Percentiles rank a stretch among this genome's conserved stretches.
phyloP scores from a whole-genome alignment of 1,284 basidiomycete species.

The Lentinus polychrous region DNA sequence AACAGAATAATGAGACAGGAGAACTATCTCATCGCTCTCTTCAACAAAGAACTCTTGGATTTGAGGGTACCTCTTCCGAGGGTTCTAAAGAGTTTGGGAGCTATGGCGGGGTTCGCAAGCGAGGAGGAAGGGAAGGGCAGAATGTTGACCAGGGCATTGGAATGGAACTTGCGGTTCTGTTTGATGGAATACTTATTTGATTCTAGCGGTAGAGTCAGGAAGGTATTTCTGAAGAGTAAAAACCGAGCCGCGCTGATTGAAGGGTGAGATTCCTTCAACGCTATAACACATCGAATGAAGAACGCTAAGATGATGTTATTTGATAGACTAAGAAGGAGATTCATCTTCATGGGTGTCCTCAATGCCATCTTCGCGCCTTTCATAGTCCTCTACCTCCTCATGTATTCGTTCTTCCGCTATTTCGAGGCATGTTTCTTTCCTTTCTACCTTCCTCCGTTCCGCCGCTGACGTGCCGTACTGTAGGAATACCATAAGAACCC shows the following conservation, averaged over 20 bases:
- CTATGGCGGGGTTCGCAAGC: slow-evolving; percentile 27
- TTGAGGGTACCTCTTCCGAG: slow-evolving; percentile 75
- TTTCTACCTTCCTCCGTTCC: neutral
- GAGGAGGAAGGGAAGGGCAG: slow-evolving; percentile 59
- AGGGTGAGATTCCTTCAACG: slow-evolving; percentile 53
- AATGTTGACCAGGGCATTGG: slow-evolving; percentile 82
- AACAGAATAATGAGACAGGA: slow-evolving; percentile 97
- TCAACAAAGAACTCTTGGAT: slow-evolving; percentile 94
- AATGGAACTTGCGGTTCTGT: slow-evolving; percentile 96
- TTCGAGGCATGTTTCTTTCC: slow-evolving; percentile 68
- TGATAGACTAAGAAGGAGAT: slow-evolving; percentile 70
- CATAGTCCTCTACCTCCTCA: slow-evolving; percentile 92
- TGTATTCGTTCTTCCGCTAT: slow-evolving; percentile 99
- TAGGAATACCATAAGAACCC: slow-evolving; percentile 99
- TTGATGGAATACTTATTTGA: slow-evolving; percentile 94
- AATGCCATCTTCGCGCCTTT: slow-evolving; percentile 96
- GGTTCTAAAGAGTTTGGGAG: slow-evolving; percentile 33
- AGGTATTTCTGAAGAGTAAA: slow-evolving; percentile 83
- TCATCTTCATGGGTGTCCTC: slow-evolving; percentile 94
- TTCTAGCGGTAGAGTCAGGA: slow-evolving; percentile 77
- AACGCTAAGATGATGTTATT: neutral
- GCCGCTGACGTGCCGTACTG: neutral
- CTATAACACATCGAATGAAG: neutral
- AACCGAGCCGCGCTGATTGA: slow-evolving; percentile 75
- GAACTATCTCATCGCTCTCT: slow-evolving; percentile 96